phyloP scores from a whole-genome alignment of 2,329 filamentous ascomycete species.

The Clarireedia monteithiana region DNA sequence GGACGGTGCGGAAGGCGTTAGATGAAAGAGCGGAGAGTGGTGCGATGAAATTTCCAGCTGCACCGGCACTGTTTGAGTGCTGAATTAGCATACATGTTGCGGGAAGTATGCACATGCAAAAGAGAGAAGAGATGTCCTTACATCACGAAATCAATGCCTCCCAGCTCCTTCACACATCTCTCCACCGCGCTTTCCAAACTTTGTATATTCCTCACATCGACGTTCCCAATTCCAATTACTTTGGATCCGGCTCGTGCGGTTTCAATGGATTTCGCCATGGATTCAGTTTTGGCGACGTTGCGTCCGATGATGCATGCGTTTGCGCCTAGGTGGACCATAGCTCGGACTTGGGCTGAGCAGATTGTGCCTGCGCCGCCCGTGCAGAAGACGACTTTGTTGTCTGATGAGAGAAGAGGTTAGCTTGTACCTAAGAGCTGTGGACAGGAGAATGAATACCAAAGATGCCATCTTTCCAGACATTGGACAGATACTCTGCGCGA shows the following conservation, averaged over 20 bases:
- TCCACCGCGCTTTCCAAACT: slow-evolving; percentile 67
- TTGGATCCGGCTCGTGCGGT: slow-evolving; percentile 69
- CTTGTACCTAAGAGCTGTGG: slow-evolving; percentile 3
- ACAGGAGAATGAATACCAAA: slow-evolving; percentile 53
- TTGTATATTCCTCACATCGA: slow-evolving; percentile 69
- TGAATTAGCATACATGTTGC: neutral
- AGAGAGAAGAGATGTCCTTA: slow-evolving; percentile 36
- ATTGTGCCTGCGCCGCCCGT: slow-evolving; percentile 92
- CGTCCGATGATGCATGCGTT: slow-evolving; percentile 92
- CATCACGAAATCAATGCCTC: slow-evolving; percentile 89
- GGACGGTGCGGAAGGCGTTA: slow-evolving; percentile 91
- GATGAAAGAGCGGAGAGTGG: slow-evolving; percentile 72
- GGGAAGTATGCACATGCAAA: neutral
- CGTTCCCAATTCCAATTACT: slow-evolving; percentile 77
- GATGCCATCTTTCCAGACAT: slow-evolving; percentile 79
- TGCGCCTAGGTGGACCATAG: slow-evolving; percentile 82
- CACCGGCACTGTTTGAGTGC: slow-evolving; percentile 59
- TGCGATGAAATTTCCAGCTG: slow-evolving; percentile 91
- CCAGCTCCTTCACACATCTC: slow-evolving; percentile 72
- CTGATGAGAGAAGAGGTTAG: slow-evolving; percentile 36
- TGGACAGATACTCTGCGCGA: slow-evolving; percentile 69
- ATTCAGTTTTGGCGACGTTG: slow-evolving; percentile 80
- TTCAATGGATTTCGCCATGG: slow-evolving; percentile 72
- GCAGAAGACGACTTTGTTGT: slow-evolving; percentile 85
- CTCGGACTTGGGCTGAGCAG: slow-evolving; percentile 87